Conservation (phyloP, 768 basidiomycete genomes). For the Termitomyces sp. region DNA sequence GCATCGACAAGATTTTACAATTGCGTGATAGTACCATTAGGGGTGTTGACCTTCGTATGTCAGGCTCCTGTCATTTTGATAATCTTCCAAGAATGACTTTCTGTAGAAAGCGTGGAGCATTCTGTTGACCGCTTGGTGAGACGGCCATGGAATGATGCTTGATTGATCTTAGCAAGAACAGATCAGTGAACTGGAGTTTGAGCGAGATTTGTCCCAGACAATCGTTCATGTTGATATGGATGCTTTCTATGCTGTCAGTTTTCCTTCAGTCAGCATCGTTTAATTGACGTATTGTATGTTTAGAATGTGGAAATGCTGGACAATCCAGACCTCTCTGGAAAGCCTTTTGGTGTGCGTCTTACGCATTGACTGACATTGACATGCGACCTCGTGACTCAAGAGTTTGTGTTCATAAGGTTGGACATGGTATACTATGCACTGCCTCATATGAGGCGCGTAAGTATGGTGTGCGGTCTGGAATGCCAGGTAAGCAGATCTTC, state of each 20-base stretch:
- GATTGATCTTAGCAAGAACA: constrained; percentile 16
- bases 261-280: neutral
- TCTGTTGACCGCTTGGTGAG: constrained; percentile 69
- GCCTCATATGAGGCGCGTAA: constrained; percentile 92
- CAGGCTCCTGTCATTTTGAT: constrained; percentile 9
- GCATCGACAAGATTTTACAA: constrained; percentile 66
- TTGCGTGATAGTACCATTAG: constrained; percentile 54
- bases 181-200: constrained; percentile 68
- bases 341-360: constrained; percentile 63
- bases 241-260: constrained; percentile 71
- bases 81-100: neutral
- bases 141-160: neutral
- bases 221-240: constrained; percentile 98
- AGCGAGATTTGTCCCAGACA: constrained; percentile 73
- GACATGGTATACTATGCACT: constrained; percentile 79
- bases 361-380: constrained; percentile 7
- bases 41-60: constrained; percentile 52
- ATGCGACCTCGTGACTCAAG: neutral
- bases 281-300: neutral
- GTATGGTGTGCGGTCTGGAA: constrained; percentile 88
- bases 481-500: constrained; percentile 61
- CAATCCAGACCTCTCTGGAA: constrained; percentile 58
- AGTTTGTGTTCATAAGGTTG: constrained; percentile 46
- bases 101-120: constrained; percentile 53
- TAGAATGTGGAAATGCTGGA: constrained; percentile 69